A percentile compares a stretch with the other conserved stretches of the same genome.
Conservation (phyloP, 1,284 basidiomycete species). For the Stygiomarasmius scandens region DNA sequence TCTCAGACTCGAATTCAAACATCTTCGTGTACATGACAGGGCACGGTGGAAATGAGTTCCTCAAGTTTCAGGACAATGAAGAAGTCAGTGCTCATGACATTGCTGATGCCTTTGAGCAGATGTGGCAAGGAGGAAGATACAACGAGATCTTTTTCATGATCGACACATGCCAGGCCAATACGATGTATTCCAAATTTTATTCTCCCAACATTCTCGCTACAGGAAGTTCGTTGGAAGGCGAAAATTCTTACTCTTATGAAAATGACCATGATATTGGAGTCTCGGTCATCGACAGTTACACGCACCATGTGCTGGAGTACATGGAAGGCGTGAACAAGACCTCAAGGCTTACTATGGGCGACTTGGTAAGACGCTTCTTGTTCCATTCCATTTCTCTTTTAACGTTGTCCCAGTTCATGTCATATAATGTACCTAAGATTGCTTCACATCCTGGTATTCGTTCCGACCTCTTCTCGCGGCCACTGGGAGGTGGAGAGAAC, state of each 20-base stretch:
- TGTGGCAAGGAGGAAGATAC: slow-evolving; percentile 97
- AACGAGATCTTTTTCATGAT: slow-evolving; percentile 98
- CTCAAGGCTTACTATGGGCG: slow-evolving; percentile 77
- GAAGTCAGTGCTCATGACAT: slow-evolving; percentile 96
- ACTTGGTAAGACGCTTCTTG: slow-evolving; percentile 65
- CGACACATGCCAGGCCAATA: slow-evolving; percentile 98
- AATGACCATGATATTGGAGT: slow-evolving; percentile 94
- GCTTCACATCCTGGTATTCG: slow-evolving; percentile 88
- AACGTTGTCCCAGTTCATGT: slow-evolving; percentile 64
- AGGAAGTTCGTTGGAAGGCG: slow-evolving; percentile 84
- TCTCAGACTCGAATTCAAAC: slow-evolving; percentile 92
- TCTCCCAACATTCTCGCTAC: slow-evolving; percentile 95
- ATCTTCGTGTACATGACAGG: slow-evolving; percentile 98
- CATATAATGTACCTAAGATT: slow-evolving; percentile 76
- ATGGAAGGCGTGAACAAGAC: slow-evolving; percentile 95
- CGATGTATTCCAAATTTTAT: slow-evolving; percentile 94
- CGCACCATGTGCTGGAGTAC: slow-evolving; percentile 89
- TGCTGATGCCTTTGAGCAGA: slow-evolving; percentile 96
- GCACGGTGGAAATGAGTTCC: slow-evolving; percentile 96
- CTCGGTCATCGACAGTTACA: slow-evolving; percentile 94
- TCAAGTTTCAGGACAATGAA: slow-evolving; percentile 99
- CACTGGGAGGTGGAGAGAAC: slow-evolving; percentile 8
- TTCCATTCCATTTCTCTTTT: slow-evolving; percentile 4
- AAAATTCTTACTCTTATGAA: slow-evolving; percentile 95
- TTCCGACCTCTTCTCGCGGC: slow-evolving; percentile 70